Base-by-base conservation (phyloP, 148 eudicot genomes). In the Fagopyrum tataricum region DNA sequence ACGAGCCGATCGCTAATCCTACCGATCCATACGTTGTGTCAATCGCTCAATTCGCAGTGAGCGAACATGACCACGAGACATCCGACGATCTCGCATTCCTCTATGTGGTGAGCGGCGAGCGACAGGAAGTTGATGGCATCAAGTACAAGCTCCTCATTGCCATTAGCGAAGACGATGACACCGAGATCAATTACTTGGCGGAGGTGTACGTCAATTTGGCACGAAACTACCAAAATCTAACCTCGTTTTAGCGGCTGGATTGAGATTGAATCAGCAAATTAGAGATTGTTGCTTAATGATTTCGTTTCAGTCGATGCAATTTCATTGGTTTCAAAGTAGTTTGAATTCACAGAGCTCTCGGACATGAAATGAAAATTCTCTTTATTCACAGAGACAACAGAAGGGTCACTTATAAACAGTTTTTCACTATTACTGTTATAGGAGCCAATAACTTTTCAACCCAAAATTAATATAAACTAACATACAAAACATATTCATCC, bases 31-130 rank as follows among this genome's bases (percentile, higher is more conserved):
- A 13, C 20, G 58, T 52, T 20, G 21, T 15, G 58, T n/a, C 58
- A 17, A 52, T 52, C 58, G 58, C 58, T 52, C 58, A n/a, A 52
- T 52, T 52, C 58, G 58, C 58, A 7, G 58, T 52, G 58, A 15
- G 18, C 0, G 58, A 52, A 52, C 58, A 56, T 56, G 31, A 56
- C 11, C 7, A 8, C 24, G 13, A 21, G 13, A 10, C 62, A 4
- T 20, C 62, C 10, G 58, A 52, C 23, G 21, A 52, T 15, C 58
- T 52, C 58, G 5, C 58, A 10, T 46, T 46, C 13, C 13, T 46
- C 2, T 10, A 46, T 46, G 49, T 46, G 49, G 49, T 46, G 49
- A 46, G 49, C 1, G 49, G 49, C 58, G 62, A 56, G n/a, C 4
- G n/a, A 3, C 62, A 56, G 10, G 62, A 20, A 20, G 31, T 21